Percentiles rank a stretch among this genome's conserved stretches.
Evolutionary conservation across 495 filamentous ascomycete species (phyloP).

Genomic region (Aspergillus conjunctus): DNA sequence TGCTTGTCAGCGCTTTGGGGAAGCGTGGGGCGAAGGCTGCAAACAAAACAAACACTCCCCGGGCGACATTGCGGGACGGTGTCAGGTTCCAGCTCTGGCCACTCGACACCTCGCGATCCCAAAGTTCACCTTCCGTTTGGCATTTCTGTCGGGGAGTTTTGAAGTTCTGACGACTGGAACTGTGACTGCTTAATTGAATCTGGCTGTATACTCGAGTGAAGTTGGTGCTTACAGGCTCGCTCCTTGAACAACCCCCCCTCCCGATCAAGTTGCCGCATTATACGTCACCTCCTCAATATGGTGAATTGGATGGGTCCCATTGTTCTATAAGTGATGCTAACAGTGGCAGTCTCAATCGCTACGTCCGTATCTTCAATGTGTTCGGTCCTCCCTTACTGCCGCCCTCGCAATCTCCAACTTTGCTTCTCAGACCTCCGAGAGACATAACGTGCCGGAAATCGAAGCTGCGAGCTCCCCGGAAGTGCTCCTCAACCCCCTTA

Average conservation of each 20-base stretch:
- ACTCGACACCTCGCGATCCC: constrained; percentile 8
- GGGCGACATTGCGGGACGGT: constrained; percentile 35
- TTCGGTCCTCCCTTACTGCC: constrained; percentile 89
- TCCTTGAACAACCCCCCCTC: constrained; percentile 6
- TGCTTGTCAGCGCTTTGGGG: constrained; percentile 27
- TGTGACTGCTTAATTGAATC: background rate
- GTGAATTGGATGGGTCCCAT: constrained; percentile 13
- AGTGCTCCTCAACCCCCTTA: constrained; percentile 88
- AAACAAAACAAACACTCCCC: constrained; percentile 43
- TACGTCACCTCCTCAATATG: constrained; percentile 29
- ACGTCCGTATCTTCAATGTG: constrained; percentile 94
- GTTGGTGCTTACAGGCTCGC: constrained; percentile 5
- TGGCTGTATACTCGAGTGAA: constrained; percentile 3
- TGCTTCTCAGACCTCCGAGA: constrained; percentile 91
- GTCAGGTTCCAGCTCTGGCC: constrained; percentile 24
- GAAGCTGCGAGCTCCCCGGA: constrained; percentile 91
- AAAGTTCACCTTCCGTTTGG: background rate
- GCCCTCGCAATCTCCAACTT: constrained; percentile 97
- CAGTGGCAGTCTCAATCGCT: constrained; percentile 85
- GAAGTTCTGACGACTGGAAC: constrained; percentile 12
- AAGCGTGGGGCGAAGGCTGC: constrained; percentile 40
- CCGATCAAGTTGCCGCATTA: constrained; percentile 12
- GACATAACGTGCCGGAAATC: constrained; percentile 97
- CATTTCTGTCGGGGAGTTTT: background rate
- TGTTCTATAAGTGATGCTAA: constrained; percentile 15